Evolutionary conservation across 805 yeast genomes (phyloP).

Genomic region (Wickerhamomyces alni): DNA sequence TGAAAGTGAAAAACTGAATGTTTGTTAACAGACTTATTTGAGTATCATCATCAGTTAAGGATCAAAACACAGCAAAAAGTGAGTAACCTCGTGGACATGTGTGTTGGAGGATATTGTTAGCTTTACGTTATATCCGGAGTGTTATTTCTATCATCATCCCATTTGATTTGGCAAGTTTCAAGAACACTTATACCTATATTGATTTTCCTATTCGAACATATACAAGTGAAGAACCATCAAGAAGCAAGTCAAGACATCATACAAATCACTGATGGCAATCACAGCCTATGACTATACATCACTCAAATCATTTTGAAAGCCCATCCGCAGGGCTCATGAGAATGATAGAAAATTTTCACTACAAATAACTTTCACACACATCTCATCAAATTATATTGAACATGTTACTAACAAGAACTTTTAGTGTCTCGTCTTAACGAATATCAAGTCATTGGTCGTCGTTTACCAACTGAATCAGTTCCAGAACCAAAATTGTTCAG

Average conservation of each 20-base stretch:
- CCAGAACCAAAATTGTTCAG: slow-evolving; percentile 99
- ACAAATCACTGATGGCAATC: no score
- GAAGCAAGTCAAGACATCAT: no score
- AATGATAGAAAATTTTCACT: no score
- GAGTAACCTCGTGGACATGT: slow-evolving; percentile 13
- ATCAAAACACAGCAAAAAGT: slow-evolving; percentile 23
- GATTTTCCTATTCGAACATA: no score
- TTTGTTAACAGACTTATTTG: slow-evolving; percentile 1
- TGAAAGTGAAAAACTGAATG: slow-evolving; percentile 23
- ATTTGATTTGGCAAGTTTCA: no score
- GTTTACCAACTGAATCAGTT: slow-evolving; percentile 97
- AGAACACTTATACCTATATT: no score
- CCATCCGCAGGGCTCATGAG: no score
- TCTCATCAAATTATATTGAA: no score
- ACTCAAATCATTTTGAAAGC: no score
- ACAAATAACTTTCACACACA: not conserved
- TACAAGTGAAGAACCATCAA: no score
- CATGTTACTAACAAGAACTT: not conserved
- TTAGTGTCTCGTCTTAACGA: slow-evolving; percentile 95
- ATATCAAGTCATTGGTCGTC: slow-evolving; percentile 99
- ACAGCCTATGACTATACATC: no score
- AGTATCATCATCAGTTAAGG: slow-evolving; percentile 13
- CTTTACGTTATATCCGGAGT: not conserved
- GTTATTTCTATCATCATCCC: not conserved
- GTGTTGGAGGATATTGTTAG: not conserved